A percentile compares a stretch with the other conserved stretches of the same genome.
Conservation (phyloP, 257 asterid genomes). For the Mitragyna speciosa region DNA sequence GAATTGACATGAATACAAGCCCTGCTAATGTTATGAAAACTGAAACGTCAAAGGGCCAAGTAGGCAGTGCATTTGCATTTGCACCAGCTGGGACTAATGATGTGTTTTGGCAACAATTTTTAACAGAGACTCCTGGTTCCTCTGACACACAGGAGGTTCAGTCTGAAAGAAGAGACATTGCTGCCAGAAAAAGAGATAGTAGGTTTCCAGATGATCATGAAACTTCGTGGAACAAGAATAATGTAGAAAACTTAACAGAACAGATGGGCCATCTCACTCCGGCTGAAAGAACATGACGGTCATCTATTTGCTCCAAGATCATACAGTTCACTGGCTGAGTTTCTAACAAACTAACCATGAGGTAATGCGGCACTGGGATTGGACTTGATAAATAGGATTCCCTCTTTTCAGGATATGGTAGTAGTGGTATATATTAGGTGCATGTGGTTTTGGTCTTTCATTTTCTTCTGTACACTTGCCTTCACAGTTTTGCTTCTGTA, state of each 20-base stretch:
- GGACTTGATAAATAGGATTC: not conserved
- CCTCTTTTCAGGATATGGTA: not conserved
- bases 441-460: slow-evolving; percentile 14
- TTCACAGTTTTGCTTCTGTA: slow-evolving; percentile 2
- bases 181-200: slow-evolving; percentile 26
- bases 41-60: slow-evolving; percentile 27
- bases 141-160: slow-evolving; percentile 41
- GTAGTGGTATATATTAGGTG: slow-evolving; percentile 14
- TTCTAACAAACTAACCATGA: slow-evolving; percentile 9
- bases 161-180: slow-evolving; percentile 33
- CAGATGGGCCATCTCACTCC: slow-evolving; percentile 55
- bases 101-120: slow-evolving; percentile 84
- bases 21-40: slow-evolving; percentile 27
- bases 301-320: not conserved
- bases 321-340: not conserved
- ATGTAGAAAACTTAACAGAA: slow-evolving; percentile 46
- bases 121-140: slow-evolving; percentile 64
- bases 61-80: slow-evolving; percentile 19
- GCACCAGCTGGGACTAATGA: slow-evolving; percentile 57
- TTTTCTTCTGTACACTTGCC: slow-evolving; percentile 11
- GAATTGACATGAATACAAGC: slow-evolving; percentile 38
- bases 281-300: slow-evolving; percentile 35
- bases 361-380: not conserved
- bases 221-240: slow-evolving; percentile 56
- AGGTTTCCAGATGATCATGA: slow-evolving; percentile 34